Conservation (phyloP, 2,329 filamentous ascomycete genomes). For the Pseudogymnoascus sp. region DNA sequence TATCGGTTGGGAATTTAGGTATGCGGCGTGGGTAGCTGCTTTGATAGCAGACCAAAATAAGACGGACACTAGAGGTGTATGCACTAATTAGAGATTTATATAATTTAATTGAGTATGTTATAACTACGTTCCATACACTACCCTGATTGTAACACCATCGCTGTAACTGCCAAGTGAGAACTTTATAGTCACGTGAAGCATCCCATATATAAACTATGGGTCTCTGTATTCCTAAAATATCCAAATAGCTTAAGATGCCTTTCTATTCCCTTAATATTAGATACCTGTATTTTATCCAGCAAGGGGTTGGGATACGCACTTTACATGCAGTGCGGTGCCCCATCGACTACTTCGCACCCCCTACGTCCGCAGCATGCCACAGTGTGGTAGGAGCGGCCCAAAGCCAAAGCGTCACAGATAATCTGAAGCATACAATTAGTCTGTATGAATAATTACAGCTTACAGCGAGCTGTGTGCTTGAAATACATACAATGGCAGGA, state of each 20-base stretch:
- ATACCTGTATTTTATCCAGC: not conserved
- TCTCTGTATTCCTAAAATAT: too few species aligned
- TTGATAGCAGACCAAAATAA: not conserved
- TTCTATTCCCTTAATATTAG: not conserved
- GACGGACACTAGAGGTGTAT: not conserved
- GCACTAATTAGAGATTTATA: not conserved
- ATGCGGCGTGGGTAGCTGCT: not conserved
- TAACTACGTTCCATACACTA: not conserved
- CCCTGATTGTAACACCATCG: not conserved
- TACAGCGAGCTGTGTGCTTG: not conserved
- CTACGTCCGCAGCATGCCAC: not conserved
- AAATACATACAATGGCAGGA: not conserved
- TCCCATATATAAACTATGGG: too few species aligned
- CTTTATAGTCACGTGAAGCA: not conserved
- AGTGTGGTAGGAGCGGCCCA: not conserved
- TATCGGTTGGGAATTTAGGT: not conserved
- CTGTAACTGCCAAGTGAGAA: not conserved
- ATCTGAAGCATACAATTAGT: not conserved
- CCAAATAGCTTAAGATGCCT: not conserved
- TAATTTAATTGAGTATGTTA: not conserved
- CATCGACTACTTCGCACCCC: not conserved
- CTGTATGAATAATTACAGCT: not conserved
- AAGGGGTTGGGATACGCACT: not conserved
- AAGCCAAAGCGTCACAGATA: not conserved
- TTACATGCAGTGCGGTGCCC: not conserved